Percentiles rank a stretch among this genome's conserved stretches.
Conservation (phyloP, 1,284 basidiomycete species). For the Cystobasidium slooffiae region DNA sequence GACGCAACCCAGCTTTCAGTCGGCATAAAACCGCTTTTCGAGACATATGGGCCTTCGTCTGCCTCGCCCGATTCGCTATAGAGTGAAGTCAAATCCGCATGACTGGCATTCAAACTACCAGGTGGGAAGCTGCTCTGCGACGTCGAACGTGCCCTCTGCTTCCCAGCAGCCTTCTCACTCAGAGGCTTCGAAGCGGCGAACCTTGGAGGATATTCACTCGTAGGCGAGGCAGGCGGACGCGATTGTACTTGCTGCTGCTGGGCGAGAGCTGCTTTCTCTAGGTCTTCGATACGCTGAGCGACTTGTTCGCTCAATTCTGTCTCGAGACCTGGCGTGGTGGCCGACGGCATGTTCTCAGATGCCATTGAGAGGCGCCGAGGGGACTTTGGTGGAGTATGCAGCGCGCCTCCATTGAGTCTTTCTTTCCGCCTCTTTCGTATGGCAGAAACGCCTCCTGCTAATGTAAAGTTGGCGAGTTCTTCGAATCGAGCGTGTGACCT, state of each 20-base stretch:
- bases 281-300: constrained; percentile 22
- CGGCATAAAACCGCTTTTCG: constrained; percentile 78
- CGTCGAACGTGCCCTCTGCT: constrained; percentile 26
- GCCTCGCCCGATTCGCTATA: constrained; percentile 17
- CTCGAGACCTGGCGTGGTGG: not conserved
- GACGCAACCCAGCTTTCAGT: constrained; percentile 89
- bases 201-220: constrained; percentile 37
- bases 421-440: constrained; percentile 61
- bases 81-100: constrained; percentile 9
- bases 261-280: constrained; percentile 22
- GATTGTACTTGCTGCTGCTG: not conserved
- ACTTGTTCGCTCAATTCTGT: constrained; percentile 23
- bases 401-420: not conserved
- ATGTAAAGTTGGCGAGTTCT: constrained; percentile 83
- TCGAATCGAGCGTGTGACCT: constrained; percentile 81
- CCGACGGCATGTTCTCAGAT: not conserved
- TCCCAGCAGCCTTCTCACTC: constrained; percentile 39
- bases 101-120: constrained; percentile 13
- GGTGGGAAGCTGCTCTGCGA: constrained; percentile 22
- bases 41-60: constrained; percentile 46
- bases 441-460: constrained; percentile 78
- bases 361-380: constrained; percentile 16
- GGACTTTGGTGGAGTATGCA: constrained; percentile 11
- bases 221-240: constrained; percentile 18
- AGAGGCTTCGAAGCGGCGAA: constrained; percentile 19